phyloP scores from a whole-genome alignment of 2,329 filamentous ascomycete species.

The Davidsoniella virescens region DNA sequence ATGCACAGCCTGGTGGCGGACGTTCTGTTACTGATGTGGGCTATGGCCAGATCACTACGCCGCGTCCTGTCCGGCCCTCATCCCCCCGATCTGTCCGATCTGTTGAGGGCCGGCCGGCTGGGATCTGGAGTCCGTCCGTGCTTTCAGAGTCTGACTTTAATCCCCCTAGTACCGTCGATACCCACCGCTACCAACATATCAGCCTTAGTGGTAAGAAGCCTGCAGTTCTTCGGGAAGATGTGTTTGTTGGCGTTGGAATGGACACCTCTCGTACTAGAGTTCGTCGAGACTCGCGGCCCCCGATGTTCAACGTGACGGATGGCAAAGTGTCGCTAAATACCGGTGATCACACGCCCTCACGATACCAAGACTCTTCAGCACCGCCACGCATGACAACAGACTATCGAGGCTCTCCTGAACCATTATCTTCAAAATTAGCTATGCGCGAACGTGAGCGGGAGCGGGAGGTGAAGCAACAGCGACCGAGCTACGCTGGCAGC shows the following conservation, averaged over 20 bases:
- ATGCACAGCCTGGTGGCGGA: background rate
- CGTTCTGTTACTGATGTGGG: background rate
- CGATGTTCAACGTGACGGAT: constrained; percentile 10
- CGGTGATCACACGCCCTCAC: background rate
- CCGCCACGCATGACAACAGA: background rate
- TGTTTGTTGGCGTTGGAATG: constrained; percentile 8
- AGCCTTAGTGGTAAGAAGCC: background rate
- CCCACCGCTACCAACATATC: constrained; percentile 4
- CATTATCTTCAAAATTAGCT: background rate
- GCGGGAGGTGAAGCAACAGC: background rate
- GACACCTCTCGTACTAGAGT: constrained; percentile 6
- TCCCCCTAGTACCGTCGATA: constrained; percentile 11
- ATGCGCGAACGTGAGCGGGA: constrained; percentile 1
- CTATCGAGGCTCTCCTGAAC: constrained; percentile 9
- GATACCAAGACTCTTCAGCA: too few relatives aligned
- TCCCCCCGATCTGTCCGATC: constrained; percentile 11
- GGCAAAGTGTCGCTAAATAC: constrained; percentile 8
- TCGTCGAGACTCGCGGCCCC: constrained; percentile 10
- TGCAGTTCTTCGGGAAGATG: background rate
- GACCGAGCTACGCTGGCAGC: background rate
- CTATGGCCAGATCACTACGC: background rate
- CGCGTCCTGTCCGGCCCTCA: background rate
- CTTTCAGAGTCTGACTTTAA: constrained; percentile 15
- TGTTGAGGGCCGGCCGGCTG: constrained; percentile 8
- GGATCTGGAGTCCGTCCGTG: constrained; percentile 14